A percentile compares a stretch with the other conserved stretches of the same genome.
phyloP scores from a whole-genome alignment of 1,284 basidiomycete species.

The Cutaneotrichosporon sp. region DNA sequence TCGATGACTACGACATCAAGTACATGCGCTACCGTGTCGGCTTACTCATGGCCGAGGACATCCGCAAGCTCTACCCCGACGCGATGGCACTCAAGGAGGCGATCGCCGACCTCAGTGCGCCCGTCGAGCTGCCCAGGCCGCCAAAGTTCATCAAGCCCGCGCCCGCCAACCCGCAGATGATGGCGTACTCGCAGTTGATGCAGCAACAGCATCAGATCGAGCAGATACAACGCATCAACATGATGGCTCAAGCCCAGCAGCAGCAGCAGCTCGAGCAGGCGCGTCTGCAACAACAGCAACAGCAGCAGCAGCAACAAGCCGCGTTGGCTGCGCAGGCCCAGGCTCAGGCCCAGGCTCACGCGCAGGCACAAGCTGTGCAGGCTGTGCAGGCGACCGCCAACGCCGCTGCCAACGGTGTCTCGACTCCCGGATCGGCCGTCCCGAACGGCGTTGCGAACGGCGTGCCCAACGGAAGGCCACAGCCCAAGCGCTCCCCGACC shows the following conservation, averaged over 20 bases:
- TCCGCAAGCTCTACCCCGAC: slow-evolving; percentile 46
- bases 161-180: slow-evolving; percentile 34
- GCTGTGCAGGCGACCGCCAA: slow-evolving; percentile 16
- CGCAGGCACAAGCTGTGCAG: slow-evolving; percentile 15
- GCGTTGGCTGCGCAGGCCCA: slow-evolving; percentile 17
- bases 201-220: slow-evolving; percentile 46
- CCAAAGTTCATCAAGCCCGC: slow-evolving; percentile 48
- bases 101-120: slow-evolving; percentile 34
- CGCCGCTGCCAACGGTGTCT: slow-evolving; percentile 5
- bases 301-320: slow-evolving; percentile 23
- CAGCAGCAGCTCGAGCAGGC: slow-evolving; percentile 36
- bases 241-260: slow-evolving; percentile 43
- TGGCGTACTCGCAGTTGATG: slow-evolving; percentile 35
- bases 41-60: slow-evolving; percentile 45
- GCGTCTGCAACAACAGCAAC: slow-evolving; percentile 34
- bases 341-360: slow-evolving; percentile 18
- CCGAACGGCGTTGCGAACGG: slow-evolving; percentile 22
- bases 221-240: slow-evolving; percentile 43
- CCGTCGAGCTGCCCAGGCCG: slow-evolving; percentile 44
- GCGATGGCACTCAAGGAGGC: slow-evolving; percentile 35
- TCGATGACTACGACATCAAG: slow-evolving; percentile 53
- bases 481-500: slow-evolving; percentile 21
- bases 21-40: slow-evolving; percentile 48
- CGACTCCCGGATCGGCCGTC: slow-evolving; percentile 20
- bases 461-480: slow-evolving; percentile 14